Base-by-base conservation (phyloP, 2,329 filamentous ascomycete genomes). In the Trichophyton verrucosum region DNA sequence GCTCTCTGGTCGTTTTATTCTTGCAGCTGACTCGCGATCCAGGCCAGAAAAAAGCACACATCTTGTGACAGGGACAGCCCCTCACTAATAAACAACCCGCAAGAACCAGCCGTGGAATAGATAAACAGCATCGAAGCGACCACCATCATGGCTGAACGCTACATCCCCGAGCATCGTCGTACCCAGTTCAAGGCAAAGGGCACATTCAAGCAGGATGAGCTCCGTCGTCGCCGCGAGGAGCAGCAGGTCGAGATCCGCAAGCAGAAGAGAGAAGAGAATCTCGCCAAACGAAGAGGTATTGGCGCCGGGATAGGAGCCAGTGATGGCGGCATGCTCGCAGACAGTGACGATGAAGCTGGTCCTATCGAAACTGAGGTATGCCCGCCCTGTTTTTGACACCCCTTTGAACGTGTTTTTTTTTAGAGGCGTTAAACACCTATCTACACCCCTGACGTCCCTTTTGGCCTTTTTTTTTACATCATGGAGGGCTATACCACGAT, bases 161-260 rank as follows among this genome's bases (percentile, higher is more conserved):
- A 96, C 81, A 99, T 99, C 73, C 94, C 94, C 76, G 94, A 99
- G 81, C 94, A 99, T 82, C 91, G 94, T 77, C 91, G 94, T 74
- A 96, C 90, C 67, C 91, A 96, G 81, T 99, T 96, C 86, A 99
- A 99, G 87, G 94, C 94, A 61, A 96, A 96, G 84, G 92, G 89
- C 78, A 90, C 90, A 72, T 97, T 99, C 83, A 96, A 96, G 85
- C 92, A 92, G 70, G 94, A 99, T 76, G 94, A 99, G 81, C 87
- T 99, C 67, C 90, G 94, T 75, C 91, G 94, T 72, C 94, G 94
- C 74, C 94, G 94, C 74, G 94, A 99, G 77, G 94, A 99, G 79
- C 91, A 96, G 78, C 94, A 97, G 80, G 94, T 99, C 67, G 94
- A 99, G 81, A 99, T 99, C 73, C 87, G 94, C 75, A 96, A 95